Evolutionary conservation across 2,329 filamentous ascomycete genomes (phyloP), one percentile per base, ranked within the genome.

Genomic region (Boeremia lycopersici): DNA sequence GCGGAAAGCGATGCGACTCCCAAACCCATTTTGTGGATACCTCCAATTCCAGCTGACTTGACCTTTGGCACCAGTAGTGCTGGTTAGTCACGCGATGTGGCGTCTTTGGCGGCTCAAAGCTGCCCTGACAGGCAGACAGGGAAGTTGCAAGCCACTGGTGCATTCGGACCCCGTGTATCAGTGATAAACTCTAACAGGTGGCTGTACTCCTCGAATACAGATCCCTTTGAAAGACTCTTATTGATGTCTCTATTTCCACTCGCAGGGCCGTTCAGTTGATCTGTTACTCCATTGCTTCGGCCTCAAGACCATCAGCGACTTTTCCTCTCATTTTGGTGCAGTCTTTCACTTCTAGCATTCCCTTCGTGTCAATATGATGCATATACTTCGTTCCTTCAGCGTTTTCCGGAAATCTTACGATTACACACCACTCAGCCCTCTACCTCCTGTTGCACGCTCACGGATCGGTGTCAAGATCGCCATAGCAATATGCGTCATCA

Each of bases 341-440:
- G 28, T 45, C 26, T 34, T 26, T 13, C 30, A 15, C 29, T 33
- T 29, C 9, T 52, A 34, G 13, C 26, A 5, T 23, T 23, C 19
- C 19, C 5, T 23, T 23, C n/a, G 2, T 39, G 28, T 44, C 30
- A 34, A 10, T 13, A 53, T 53, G 33, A 23, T 38, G 9, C 33
- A 30, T 17, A 44, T 44, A 48, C 33, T 53, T n/a, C 38, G 33
- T 12, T 33, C 31, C 15, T 36, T 36, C 25, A 53, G 44, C 31
- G 17, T 59, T 26, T 53, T 53, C 15, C 40, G 29, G 19, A 48
- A 26, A 25, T 53, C 56, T n/a, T 41, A 56, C 25, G 56, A 56
- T 10, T 56, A 59, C 17, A 43, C 40, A 19, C 44, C 45, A 2
- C 44, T 56, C 2, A 15, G 19, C 13, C 41, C 48, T 13, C 44